Conservation (phyloP, 2,329 filamentous ascomycete species). For the Exophiala aquamarina region DNA sequence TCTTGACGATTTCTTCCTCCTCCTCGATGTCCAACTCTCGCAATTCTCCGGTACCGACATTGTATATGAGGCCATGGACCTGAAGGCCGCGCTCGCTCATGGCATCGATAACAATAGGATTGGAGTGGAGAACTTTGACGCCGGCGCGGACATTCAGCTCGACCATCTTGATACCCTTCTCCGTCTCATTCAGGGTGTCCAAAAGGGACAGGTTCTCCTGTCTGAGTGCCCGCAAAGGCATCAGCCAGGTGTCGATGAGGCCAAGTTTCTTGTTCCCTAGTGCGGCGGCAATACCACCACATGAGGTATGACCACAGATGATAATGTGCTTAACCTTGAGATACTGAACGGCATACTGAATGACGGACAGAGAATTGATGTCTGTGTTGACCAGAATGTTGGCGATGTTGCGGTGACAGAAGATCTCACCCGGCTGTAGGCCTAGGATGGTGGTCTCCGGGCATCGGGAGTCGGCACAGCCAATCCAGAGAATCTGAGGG, state of each 20-base stretch:
- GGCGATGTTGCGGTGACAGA: slow-evolving; percentile 88
- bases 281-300: slow-evolving; percentile 58
- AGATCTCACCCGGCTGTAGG: slow-evolving; percentile 74
- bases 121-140: slow-evolving; percentile 66
- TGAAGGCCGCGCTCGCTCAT: slow-evolving; percentile 68
- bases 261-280: slow-evolving; percentile 59
- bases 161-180: slow-evolving; percentile 62
- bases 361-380: slow-evolving; percentile 71
- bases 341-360: slow-evolving; percentile 75
- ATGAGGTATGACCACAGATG: slow-evolving; percentile 61
- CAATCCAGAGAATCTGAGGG: slow-evolving; percentile 71
- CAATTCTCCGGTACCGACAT: slow-evolving; percentile 59
- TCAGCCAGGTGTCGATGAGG: slow-evolving; percentile 61
- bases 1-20: slow-evolving; percentile 39
- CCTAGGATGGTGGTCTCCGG: slow-evolving; percentile 80
- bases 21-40: slow-evolving; percentile 52
- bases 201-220: slow-evolving; percentile 54
- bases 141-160: slow-evolving; percentile 75
- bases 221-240: slow-evolving; percentile 55
- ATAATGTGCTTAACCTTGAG: slow-evolving; percentile 67
- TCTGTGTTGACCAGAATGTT: slow-evolving; percentile 77
- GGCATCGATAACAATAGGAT: slow-evolving; percentile 68
- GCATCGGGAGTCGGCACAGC: slow-evolving; percentile 81
- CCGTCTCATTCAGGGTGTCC: slow-evolving; percentile 46
- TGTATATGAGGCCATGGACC: slow-evolving; percentile 77